phyloP scores from a whole-genome alignment of 345 rosid species.

The Lepidium didymum region DNA sequence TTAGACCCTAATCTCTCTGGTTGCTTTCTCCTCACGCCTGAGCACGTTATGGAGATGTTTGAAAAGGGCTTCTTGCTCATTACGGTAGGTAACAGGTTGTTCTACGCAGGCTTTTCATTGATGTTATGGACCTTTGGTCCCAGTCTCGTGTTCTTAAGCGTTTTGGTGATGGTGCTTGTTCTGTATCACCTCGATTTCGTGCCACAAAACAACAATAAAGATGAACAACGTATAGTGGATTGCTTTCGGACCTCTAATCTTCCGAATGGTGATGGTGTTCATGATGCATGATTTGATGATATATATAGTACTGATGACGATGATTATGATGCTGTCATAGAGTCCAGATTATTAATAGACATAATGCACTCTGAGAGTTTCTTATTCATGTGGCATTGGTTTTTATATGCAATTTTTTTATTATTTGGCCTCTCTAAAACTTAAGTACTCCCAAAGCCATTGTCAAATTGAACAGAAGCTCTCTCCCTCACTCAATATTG shows the following conservation, averaged over 20 bases:
- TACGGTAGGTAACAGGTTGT: conserved; percentile 73
- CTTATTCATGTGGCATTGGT: not conserved
- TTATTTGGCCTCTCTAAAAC: not conserved
- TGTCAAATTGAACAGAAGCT: too few species aligned
- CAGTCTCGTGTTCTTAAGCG: conserved; percentile 51
- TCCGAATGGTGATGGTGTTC: not conserved
- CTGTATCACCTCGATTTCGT: conserved; percentile 65
- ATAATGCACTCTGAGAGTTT: not conserved
- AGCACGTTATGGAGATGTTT: conserved; percentile 43
- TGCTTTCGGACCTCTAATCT: not conserved
- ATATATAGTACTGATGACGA: not conserved
- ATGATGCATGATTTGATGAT: not conserved
- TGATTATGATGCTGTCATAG: not conserved
- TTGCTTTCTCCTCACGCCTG: conserved; percentile 32
- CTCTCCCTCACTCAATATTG: too few species aligned
- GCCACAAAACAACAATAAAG: not conserved
- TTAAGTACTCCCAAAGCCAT: too few species aligned
- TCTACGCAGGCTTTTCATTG: conserved; percentile 56
- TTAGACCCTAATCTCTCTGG: conserved; percentile 5
- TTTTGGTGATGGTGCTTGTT: conserved; percentile 41
- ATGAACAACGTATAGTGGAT: conserved; percentile 16
- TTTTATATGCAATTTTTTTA: not conserved
- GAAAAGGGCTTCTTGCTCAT: conserved; percentile 58
- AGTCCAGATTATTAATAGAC: not conserved
- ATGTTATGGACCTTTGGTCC: conserved; percentile 88